Evolutionary conservation across 139 green algal genomes (phyloP).

Genomic region (Tetraselmis chui): DNA sequence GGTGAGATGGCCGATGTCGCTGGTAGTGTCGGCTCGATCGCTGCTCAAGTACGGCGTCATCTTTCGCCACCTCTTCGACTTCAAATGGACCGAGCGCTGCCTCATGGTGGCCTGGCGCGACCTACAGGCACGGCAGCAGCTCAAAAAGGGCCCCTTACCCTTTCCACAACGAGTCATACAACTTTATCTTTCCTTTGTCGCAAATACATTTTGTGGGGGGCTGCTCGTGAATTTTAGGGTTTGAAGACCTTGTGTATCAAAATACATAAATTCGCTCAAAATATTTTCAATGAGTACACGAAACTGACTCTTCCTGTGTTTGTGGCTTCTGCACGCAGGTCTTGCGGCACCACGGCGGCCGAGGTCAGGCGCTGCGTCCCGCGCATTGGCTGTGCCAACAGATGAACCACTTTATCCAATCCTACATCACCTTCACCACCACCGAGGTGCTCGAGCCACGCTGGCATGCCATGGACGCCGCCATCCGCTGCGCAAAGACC

Average conservation of each 20-base stretch:
- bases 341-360: background rate
- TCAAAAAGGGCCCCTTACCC: too few species aligned
- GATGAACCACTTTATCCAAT: background rate
- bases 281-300: too few species aligned
- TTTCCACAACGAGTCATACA: too few species aligned
- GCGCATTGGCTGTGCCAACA: background rate
- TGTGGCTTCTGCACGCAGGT: too few species aligned
- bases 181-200: too few species aligned
- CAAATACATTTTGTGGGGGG: too few species aligned
- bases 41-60: background rate
- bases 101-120: background rate
- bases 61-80: background rate
- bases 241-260: too few species aligned
- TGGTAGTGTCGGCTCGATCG: background rate
- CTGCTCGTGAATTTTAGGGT: too few species aligned
- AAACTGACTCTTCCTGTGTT: too few species aligned
- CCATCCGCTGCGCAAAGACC: background rate
- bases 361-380: background rate
- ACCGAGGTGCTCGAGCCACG: background rate
- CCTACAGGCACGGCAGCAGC: background rate
- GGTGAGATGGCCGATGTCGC: background rate
- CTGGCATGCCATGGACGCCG: background rate
- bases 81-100: background rate
- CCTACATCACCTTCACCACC: background rate
- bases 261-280: too few species aligned